Base-by-base conservation (phyloP, 208 protist species). In the Trypanosomatidae sp. region DNA sequence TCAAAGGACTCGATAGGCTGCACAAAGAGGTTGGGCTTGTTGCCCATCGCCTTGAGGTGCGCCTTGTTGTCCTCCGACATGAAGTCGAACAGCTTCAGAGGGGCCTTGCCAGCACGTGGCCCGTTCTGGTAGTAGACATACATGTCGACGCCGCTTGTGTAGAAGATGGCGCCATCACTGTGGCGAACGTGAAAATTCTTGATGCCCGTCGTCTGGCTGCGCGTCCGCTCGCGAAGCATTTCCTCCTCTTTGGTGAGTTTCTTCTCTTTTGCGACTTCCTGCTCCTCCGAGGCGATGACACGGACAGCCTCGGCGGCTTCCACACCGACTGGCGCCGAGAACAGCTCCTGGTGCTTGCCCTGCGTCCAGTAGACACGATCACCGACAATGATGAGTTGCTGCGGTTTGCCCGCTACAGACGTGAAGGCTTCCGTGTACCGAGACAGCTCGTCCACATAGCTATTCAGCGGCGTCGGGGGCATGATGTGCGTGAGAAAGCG, bases 311-410 rank as follows among this genome's bases (percentile, higher is more conserved):
- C 53, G 39, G 71, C 67, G 41, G 79, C 73, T 28, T 49, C 59
- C 10, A 64, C 55, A 5, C 71, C 77, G 13, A 73, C 73, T 25
- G 62, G 78, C 6, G 84, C 76, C 15, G 77, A 74, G 81, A 77
- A 94, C 13, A 95, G 78, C 78, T 90, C 78, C 76, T 92, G 89
- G 52, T 87, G 66, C 62, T 82, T 87, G 19, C 91, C 91, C 59
- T 95, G 87, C n/a, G 86, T 84, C 91, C 91, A 95, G 70, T 92
- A 95, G 13, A 94, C 77, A 30, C 68, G 69, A 36, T 90, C 82
- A 4, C 83, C 81, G 36, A 84, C 75, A 39, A 93, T 55, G n/a
- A 49, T 53, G 47, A 94, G 79, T 25, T 88, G 85, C 60, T 92
- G 87, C 17, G 91, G 91, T 60, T 88, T 86, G 41, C 89, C 91